Conservation (phyloP, 306 rosid species). For the Lithocarpus polystachyus region DNA sequence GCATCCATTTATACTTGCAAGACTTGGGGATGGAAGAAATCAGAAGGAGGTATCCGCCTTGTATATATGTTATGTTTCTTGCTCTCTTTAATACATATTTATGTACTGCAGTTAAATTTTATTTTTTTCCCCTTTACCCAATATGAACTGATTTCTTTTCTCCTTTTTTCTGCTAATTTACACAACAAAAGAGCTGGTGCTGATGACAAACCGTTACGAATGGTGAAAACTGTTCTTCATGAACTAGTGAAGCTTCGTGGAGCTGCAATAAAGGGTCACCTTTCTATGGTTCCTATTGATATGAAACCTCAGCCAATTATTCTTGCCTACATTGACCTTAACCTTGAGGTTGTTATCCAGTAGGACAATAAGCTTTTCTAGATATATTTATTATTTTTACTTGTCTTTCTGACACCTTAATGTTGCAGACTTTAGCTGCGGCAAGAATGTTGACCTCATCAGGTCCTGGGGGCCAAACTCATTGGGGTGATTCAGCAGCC, state of each 20-base stretch:
- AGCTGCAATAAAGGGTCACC: slow-evolving; percentile 96
- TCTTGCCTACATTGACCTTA: slow-evolving; percentile 97
- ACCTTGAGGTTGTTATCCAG: slow-evolving; percentile 73
- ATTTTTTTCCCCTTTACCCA: background rate
- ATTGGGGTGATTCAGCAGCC: slow-evolving; percentile 89
- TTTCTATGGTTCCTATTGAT: slow-evolving; percentile 99
- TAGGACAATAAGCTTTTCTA: background rate
- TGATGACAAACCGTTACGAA: slow-evolving; percentile 95
- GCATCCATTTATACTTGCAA: slow-evolving; percentile 95
- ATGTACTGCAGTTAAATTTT: background rate
- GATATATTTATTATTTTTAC: background rate
- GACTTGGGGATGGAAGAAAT: slow-evolving; percentile 99
- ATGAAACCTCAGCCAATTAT: slow-evolving; percentile 96
- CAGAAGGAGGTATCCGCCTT: slow-evolving; percentile 71
- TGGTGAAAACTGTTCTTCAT: slow-evolving; percentile 98
- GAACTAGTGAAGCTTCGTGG: slow-evolving; percentile 99
- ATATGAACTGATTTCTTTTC: slow-evolving; percentile 17
- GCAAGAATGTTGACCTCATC: slow-evolving; percentile 99
- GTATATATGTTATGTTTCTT: background rate
- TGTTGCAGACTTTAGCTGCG: slow-evolving; percentile 85
- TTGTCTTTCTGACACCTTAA: background rate
- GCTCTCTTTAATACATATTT: background rate
- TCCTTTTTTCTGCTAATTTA: slow-evolving; percentile 1
- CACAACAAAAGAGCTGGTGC: slow-evolving; percentile 81
- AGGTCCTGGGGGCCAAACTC: slow-evolving; percentile 93